Evolutionary conservation across 495 filamentous ascomycete species (phyloP), one percentile per base, ranked within the genome.

Genomic region (Daldinia caldariorum): DNA sequence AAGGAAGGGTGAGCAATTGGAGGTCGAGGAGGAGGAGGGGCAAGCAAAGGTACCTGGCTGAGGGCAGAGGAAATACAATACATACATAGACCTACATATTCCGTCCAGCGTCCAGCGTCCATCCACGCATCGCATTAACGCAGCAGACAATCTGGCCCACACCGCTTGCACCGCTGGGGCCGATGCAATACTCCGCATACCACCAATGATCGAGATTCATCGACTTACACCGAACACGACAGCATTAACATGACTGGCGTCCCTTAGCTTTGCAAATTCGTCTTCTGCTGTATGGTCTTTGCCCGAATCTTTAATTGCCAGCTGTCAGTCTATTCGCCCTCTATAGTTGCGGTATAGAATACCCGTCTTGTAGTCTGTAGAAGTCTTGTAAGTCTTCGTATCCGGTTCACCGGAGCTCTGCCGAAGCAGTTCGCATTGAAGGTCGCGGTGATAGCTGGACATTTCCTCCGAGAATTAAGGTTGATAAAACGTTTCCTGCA

Each of bases 171-270:
- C 12, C 61, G 69, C 60, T 67, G 45, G 64, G 64, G 60, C 47
- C 49, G 54, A 67, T 62, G 69, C 59, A 67, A 67, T n/a, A 62
- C 55, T 37, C 35, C 35, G 41, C 61, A 58, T 49, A 43, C 57
- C 20, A 62, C 70, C 70, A 72, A 72, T 72, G 43, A 62, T 69
- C 29, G 58, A 51, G 60, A 53, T 51, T 45, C 50, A 4, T 66
- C 35, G 38, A 49, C 53, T 72, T 43, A 72, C 70, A 72, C 70
- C 70, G 65, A 68, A 69, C 70, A 69, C 70, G 70, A 69, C 70
- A 72, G 61, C 70, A 69, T 66, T 49, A 66, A 54, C 70, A 22
- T 66, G 34, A 72, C 65, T 72, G 65, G 65, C 16, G 22, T 26
- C 13, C 47, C 41, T 67, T 61, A 51, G 9, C 58, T 51, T 67